These are phyloP conservation scores for Kwoniella heveanensis DNA, from an alignment of 768 basidiomycete species.

Conservation along the genomic window DNA sequence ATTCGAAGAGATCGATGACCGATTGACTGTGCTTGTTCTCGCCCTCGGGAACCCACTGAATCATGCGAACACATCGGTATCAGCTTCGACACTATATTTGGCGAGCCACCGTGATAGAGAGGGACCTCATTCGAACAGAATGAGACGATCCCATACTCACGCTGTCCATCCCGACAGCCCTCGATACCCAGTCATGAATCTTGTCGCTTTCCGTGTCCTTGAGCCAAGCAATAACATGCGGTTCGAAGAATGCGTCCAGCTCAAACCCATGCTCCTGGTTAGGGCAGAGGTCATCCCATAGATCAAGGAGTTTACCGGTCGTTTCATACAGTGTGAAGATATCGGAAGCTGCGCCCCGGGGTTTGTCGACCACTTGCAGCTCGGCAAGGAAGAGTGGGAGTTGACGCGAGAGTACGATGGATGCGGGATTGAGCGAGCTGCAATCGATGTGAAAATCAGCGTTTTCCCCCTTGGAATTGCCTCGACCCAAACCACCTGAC, in stretches of 20 bases:
- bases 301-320: slow-evolving; percentile 36
- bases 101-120: not conserved
- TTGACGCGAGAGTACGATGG: slow-evolving; percentile 52
- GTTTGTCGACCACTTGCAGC: slow-evolving; percentile 48
- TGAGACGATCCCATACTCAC: slow-evolving; percentile 31
- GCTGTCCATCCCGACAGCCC: slow-evolving; percentile 53
- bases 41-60: slow-evolving; percentile 54
- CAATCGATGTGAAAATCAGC: not conserved
- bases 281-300: slow-evolving; percentile 53
- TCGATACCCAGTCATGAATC: slow-evolving; percentile 53
- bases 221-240: slow-evolving; percentile 54
- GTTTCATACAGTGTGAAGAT: slow-evolving; percentile 52
- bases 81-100: not conserved
- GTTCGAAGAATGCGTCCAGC: slow-evolving; percentile 54
- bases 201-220: slow-evolving; percentile 47
- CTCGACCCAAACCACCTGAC: too few relatives aligned
- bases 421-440: slow-evolving; percentile 46
- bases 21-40: slow-evolving; percentile 50
- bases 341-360: slow-evolving; percentile 39
- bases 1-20: slow-evolving; percentile 54
- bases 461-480: too few relatives aligned
- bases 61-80: too few relatives aligned
- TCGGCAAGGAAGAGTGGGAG: slow-evolving; percentile 55
- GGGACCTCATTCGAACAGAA: not conserved
- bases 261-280: slow-evolving; percentile 51